These are phyloP conservation scores for Crepidotus variabilis DNA, from an alignment of 768 basidiomycete genomes.

Conservation along the genomic window DNA sequence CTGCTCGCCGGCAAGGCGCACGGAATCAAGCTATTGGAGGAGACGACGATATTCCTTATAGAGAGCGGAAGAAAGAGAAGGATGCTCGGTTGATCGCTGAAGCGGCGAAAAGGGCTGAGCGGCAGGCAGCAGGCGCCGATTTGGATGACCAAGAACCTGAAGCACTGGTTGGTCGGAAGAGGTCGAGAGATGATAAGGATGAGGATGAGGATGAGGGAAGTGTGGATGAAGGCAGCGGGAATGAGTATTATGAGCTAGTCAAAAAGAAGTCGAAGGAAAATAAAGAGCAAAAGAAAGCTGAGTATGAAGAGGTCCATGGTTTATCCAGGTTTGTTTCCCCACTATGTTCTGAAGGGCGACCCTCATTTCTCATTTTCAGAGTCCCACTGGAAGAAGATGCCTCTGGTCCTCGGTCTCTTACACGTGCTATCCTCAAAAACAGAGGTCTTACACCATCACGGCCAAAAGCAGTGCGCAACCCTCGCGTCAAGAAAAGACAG, in stretches of 20 bases:
- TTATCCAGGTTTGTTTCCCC: conserved; percentile 11
- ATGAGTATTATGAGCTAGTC: conserved; percentile 91
- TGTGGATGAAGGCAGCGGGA: conserved; percentile 29
- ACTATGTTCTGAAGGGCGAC: neutral
- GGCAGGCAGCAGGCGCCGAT: conserved; percentile 58
- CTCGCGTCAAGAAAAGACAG: conserved; percentile 94
- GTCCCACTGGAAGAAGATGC: conserved; percentile 25
- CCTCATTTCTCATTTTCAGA: conserved; percentile 11
- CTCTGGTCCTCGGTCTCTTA: conserved; percentile 82
- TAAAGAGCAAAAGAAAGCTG: conserved; percentile 77
- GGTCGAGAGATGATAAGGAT: conserved; percentile 30
- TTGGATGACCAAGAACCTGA: conserved; percentile 56
- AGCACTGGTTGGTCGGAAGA: conserved; percentile 29
- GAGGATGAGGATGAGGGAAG: conserved; percentile 36
- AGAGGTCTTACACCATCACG: conserved; percentile 90
- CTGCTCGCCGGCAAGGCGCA: conserved; percentile 71
- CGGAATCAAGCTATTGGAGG: conserved; percentile 72
- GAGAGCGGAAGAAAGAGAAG: conserved; percentile 64
- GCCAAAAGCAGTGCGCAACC: conserved; percentile 89
- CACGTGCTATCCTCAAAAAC: conserved; percentile 90
- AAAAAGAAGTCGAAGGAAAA: conserved; percentile 66
- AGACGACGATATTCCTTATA: conserved; percentile 94
- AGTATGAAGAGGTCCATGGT: conserved; percentile 64
- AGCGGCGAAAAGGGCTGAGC: conserved; percentile 36
- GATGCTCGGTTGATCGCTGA: conserved; percentile 56